A percentile compares a stretch with the other conserved stretches of the same genome.
phyloP scores from a whole-genome alignment of 192 early-diverging fungal genomes.

The Coemansia sp. region DNA sequence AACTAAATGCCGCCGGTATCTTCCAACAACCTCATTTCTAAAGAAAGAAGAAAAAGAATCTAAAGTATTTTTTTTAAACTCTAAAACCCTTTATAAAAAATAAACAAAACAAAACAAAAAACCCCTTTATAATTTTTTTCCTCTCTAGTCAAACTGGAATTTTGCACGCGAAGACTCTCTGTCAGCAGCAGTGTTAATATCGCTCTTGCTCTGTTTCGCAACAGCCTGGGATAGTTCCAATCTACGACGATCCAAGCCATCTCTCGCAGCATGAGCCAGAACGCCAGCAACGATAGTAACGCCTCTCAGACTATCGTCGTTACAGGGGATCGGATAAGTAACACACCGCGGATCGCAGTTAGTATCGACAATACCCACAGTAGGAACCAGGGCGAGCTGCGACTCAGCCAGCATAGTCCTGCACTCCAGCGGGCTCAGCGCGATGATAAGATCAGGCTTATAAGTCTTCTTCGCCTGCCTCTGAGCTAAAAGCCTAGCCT shows the following conservation, averaged over 20 bases:
- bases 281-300: constrained; percentile 84
- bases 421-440: constrained; percentile 85
- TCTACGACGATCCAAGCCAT: constrained; percentile 58
- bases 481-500: constrained; percentile 11
- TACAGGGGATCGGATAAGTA: constrained; percentile 92
- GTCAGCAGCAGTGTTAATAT: constrained; percentile 13
- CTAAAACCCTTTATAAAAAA: neutral
- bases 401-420: constrained; percentile 81
- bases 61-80: neutral
- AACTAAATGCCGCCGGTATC: constrained; percentile 24
- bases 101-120: constrained; percentile 7
- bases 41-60: neutral
- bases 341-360: constrained; percentile 85
- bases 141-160: constrained; percentile 11
- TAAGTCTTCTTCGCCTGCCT: constrained; percentile 47
- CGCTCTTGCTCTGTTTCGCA: neutral
- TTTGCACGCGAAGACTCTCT: constrained; percentile 1
- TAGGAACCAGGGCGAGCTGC: constrained; percentile 75
- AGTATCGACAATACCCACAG: constrained; percentile 89
- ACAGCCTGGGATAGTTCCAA: constrained; percentile 14
- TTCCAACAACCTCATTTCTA: constrained; percentile 25
- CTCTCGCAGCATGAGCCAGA: constrained; percentile 68
- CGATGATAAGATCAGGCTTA: constrained; percentile 81
- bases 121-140: neutral
- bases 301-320: constrained; percentile 84